Evolutionary conservation across 257 asterid species (phyloP).

Genomic region (Fraxinus quadrangulata): DNA sequence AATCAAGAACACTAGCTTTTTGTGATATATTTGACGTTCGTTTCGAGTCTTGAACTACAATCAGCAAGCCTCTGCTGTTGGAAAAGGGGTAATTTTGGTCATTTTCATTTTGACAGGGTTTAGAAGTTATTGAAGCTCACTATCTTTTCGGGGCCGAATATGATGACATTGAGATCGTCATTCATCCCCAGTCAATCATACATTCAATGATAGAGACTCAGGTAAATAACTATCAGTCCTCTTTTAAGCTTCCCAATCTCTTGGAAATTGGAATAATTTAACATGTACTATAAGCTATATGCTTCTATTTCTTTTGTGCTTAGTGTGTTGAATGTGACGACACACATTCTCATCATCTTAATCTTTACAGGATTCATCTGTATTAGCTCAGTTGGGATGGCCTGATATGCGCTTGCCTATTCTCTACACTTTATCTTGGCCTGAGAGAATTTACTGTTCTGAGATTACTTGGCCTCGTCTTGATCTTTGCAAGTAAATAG

Average conservation of each 20-base stretch:
- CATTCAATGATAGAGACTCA: slow-evolving; percentile 96
- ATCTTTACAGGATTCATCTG: slow-evolving; percentile 61
- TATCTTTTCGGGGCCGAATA: slow-evolving; percentile 92
- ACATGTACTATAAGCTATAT: background rate
- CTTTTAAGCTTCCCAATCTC: background rate
- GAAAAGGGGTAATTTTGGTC: background rate
- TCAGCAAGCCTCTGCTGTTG: background rate
- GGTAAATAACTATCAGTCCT: slow-evolving; percentile 36
- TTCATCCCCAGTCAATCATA: slow-evolving; percentile 95
- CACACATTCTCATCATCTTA: background rate
- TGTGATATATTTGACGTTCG: background rate
- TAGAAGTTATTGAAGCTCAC: slow-evolving; percentile 99
- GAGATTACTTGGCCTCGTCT: slow-evolving; percentile 98
- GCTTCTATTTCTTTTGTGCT: background rate
- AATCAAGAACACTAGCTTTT: background rate
- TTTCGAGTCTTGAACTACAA: background rate
- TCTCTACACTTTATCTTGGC: slow-evolving; percentile 95
- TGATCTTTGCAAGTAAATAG: slow-evolving; percentile 90
- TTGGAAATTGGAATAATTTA: background rate
- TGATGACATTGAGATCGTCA: slow-evolving; percentile 86
- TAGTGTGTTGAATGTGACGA: background rate
- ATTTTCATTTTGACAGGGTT: slow-evolving; percentile 55
- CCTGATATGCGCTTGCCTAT: slow-evolving; percentile 98
- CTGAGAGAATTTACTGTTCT: slow-evolving; percentile 80
- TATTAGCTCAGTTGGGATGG: slow-evolving; percentile 93